Percentiles rank a stretch among this genome's conserved stretches.
These are phyloP conservation scores for Phytophthora sp. DNA, from an alignment of 352 stramenopile species.

Conservation along the genomic window DNA sequence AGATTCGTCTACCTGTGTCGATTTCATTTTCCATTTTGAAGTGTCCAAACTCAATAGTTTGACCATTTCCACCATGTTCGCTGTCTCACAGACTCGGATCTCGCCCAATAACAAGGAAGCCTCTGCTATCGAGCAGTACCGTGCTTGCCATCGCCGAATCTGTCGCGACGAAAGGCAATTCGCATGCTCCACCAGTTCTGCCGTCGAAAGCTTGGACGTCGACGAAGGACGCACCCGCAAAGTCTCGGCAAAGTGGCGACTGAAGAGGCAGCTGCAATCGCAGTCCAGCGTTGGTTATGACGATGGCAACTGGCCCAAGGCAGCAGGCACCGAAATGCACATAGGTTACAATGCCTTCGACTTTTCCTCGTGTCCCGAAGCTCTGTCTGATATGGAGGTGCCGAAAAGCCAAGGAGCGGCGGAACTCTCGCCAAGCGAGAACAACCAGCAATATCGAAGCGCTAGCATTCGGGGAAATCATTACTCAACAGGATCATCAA, in stretches of 20 bases:
- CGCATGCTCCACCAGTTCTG: too few species aligned
- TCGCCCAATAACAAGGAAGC: neutral
- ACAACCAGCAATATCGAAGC: neutral
- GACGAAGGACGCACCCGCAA: constrained; percentile 34
- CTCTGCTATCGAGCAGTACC: constrained; percentile 37
- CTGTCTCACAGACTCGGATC: neutral
- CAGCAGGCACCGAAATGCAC: constrained; percentile 16
- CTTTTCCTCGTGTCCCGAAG: constrained; percentile 31
- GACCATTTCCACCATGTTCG: neutral
- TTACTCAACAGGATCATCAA: too few species aligned
- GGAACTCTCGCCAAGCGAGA: neutral
- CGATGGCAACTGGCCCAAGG: neutral
- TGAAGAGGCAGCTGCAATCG: constrained; percentile 5
- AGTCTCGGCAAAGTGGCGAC: constrained; percentile 10
- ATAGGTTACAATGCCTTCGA: constrained; percentile 41
- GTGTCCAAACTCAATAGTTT: neutral
- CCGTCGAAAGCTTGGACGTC: neutral
- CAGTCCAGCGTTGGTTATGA: neutral
- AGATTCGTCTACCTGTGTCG: neutral
- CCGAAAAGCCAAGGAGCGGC: neutral
- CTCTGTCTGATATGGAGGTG: constrained; percentile 12
- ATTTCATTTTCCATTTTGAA: neutral
- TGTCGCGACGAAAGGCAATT: constrained; percentile 13
- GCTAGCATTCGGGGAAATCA: too few species aligned
- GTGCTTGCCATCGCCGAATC: constrained; percentile 28